Conservation (phyloP, 1,139 yeast genomes). For the Protomyces pachydermus region DNA sequence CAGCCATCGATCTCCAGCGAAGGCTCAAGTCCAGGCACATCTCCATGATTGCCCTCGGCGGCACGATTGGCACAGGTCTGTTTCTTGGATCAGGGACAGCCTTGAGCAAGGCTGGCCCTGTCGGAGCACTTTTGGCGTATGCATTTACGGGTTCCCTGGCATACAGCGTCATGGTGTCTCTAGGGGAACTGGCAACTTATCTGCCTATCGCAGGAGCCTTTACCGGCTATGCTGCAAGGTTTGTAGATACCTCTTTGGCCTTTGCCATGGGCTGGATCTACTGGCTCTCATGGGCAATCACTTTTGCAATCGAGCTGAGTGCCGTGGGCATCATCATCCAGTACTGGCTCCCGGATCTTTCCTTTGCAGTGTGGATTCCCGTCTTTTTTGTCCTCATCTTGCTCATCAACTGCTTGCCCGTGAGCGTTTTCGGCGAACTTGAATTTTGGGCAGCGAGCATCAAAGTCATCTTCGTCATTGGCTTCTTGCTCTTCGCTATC, state of each 20-base stretch:
- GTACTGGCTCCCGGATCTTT: conserved; percentile 55
- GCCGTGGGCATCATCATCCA: conserved; percentile 71
- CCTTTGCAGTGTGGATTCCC: conserved; percentile 70
- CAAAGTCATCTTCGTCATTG: conserved; percentile 65
- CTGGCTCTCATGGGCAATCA: conserved; percentile 84
- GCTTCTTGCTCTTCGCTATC: conserved; percentile 63
- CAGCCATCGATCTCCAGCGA: conserved; percentile 36
- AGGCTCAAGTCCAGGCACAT: conserved; percentile 47
- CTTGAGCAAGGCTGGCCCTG: conserved; percentile 71
- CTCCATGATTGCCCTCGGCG: conserved; percentile 51
- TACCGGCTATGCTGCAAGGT: conserved; percentile 37
- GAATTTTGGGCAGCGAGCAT: conserved; percentile 66
- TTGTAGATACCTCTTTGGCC: conserved; percentile 46
- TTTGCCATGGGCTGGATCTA: conserved; percentile 79
- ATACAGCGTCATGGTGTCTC: conserved; percentile 62
- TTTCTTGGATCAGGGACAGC: conserved; percentile 74
- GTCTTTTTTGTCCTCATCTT: conserved; percentile 59
- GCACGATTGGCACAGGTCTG: conserved; percentile 48
- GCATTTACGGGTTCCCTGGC: conserved; percentile 62
- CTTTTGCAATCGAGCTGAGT: conserved; percentile 75
- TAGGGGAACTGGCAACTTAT: conserved; percentile 82
- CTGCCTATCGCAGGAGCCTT: conserved; percentile 79
- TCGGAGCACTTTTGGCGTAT: conserved; percentile 72
- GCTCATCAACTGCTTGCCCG: conserved; percentile 55
- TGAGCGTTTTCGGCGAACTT: conserved; percentile 59